Conservation (phyloP, 345 rosid genomes). For the Pelargonium nanum region DNA sequence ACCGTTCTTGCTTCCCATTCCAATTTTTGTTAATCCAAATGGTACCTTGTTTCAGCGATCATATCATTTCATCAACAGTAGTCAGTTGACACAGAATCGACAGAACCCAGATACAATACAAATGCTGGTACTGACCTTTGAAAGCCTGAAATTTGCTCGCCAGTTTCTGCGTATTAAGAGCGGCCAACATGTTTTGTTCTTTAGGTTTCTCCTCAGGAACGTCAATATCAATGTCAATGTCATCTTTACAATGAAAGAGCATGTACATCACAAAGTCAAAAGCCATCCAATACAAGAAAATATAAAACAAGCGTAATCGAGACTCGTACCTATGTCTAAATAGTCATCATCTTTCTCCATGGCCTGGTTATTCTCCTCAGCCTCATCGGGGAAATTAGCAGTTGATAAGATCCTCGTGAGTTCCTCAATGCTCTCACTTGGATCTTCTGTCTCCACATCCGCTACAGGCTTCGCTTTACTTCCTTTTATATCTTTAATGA, state of each 20-base stretch:
- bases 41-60: no score
- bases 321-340: conserved; percentile 52
- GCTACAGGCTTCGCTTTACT: conserved; percentile 40
- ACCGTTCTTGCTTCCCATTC: no score
- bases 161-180: conserved; percentile 60
- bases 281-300: not conserved
- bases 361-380: conserved; percentile 18
- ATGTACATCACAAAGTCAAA: not conserved
- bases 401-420: conserved; percentile 43
- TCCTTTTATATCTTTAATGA: conserved; percentile 47
- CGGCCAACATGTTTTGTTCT: conserved; percentile 54
- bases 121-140: conserved; percentile 31
- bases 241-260: conserved; percentile 38
- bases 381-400: conserved; percentile 40
- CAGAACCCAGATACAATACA: not conserved
- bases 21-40: no score
- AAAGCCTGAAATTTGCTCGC: conserved; percentile 56
- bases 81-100: not conserved
- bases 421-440: conserved; percentile 55
- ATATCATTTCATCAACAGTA: not conserved
- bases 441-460: conserved; percentile 53
- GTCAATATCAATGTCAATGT: conserved; percentile 63
- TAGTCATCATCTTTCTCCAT: conserved; percentile 34
- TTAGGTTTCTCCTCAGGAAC: conserved; percentile 49
- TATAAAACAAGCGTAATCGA: not conserved